Base-by-base conservation (phyloP, 2,329 filamentous ascomycete species). In the Hypoxylon sp. region DNA sequence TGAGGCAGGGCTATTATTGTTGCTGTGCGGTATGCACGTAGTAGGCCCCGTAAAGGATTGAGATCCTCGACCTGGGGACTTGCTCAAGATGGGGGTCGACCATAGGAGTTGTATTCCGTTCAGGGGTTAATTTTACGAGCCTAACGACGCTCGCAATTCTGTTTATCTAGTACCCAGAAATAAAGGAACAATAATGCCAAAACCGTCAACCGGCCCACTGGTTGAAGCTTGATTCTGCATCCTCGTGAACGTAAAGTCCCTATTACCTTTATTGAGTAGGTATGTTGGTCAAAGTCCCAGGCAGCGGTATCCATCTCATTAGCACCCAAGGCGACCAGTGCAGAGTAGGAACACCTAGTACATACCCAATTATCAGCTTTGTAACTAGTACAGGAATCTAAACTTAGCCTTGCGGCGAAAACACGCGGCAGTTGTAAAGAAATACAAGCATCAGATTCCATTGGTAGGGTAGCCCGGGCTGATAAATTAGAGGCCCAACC, bases 11-110 rank as follows among this genome's bases (percentile, higher is more conserved):
- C 50, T 51, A 35, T 56, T 44, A 22, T 8, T 44, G 13, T 22
- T 22, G 10, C 14, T 19, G 17, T 44, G 22, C 11, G 22, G 17
- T 10, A 19, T 3, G 39, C 11, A 55, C 44, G 29, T 55, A 44
- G 47, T 53, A 51, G 37, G 50, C 26, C 37, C 29, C 24, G 29
- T 33, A 50, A 54, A 67, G 64, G 64, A 68, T 65, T 29, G 26
- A 17, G 13, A 67, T 65, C 64, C 64, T 68, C 59, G 29, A 54
- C 57, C 57, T 29, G 10, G 53, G 24, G 35, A 39, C 35, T 47
- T 46, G 42, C 53, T 59, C 8, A 11, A 55, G 42, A 47, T 58
- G 26, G 26, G 51, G 29, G 47, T 57, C 26, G 19, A 47, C 9
- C 35, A 14, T n/a, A 29, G n/a, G 14, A 33, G 5, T 5, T 31